A percentile compares a stretch with the other conserved stretches of the same genome.
Conservation (phyloP, 139 green algal species). For the Chlorella sp. region DNA sequence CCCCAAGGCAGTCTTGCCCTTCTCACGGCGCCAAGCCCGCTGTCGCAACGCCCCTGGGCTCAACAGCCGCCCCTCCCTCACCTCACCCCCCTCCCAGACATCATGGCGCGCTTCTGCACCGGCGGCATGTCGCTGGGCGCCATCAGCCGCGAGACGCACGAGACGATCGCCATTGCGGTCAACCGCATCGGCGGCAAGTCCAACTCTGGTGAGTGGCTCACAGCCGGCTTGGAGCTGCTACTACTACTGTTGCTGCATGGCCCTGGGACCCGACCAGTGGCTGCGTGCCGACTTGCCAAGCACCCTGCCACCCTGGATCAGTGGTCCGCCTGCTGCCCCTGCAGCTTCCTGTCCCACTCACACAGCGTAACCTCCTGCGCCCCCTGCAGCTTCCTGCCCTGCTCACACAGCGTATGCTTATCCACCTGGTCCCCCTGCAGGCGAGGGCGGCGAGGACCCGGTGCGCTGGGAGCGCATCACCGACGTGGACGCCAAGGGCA, state of each 20-base stretch:
- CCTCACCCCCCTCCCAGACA: slow-evolving; percentile 47
- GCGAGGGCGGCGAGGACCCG: slow-evolving; percentile 96
- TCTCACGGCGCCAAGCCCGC: too few species aligned
- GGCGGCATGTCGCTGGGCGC: slow-evolving; percentile 98
- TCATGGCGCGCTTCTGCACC: slow-evolving; percentile 98
- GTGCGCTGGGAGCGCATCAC: slow-evolving; percentile 77
- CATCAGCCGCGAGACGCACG: slow-evolving; percentile 97
- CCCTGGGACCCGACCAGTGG: neutral
- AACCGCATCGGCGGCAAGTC: slow-evolving; percentile 98
- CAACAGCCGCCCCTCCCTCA: neutral
- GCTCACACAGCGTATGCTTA: neutral
- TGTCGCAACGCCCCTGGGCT: too few species aligned
- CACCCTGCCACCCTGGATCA: neutral
- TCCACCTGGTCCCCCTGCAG: neutral
- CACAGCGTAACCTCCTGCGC: neutral
- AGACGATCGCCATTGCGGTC: slow-evolving; percentile 98
- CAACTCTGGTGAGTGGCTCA: slow-evolving; percentile 71
- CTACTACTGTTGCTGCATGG: too few species aligned
- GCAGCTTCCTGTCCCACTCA: neutral
- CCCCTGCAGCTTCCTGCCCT: neutral
- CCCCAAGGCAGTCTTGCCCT: neutral
- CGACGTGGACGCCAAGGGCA: slow-evolving; percentile 83
- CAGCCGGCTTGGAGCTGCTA: too few species aligned
- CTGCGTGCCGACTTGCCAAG: slow-evolving; percentile 14
- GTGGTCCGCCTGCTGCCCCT: neutral